Conservation (phyloP, 305 asterid genomes). For the Rubia peregrina region DNA sequence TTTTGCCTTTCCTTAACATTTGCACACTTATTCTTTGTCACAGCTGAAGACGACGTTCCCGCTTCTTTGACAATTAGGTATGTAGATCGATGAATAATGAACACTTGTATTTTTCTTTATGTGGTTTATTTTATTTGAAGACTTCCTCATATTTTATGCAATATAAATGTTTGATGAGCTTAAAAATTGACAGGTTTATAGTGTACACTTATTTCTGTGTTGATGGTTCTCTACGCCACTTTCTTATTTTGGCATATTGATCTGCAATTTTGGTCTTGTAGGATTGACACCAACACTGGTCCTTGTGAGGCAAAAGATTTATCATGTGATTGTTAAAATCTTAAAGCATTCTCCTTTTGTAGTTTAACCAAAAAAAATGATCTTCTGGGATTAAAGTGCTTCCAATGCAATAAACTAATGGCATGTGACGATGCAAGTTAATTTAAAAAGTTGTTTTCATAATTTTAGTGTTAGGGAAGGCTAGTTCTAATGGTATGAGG, state of each 20-base stretch:
- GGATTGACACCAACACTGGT: neutral
- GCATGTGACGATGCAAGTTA: neutral
- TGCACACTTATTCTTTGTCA: slow-evolving; percentile 16
- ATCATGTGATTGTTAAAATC: neutral
- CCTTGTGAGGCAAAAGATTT: neutral
- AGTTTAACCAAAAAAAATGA: neutral
- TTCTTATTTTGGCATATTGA: neutral
- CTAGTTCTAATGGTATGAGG: neutral
- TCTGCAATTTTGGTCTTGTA: neutral
- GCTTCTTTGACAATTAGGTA: slow-evolving; percentile 65
- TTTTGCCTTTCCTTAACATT: slow-evolving; percentile 5
- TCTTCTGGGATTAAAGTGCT: neutral
- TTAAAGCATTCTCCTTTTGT: neutral
- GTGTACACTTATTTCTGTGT: neutral
- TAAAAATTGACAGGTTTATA: neutral
- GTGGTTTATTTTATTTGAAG: neutral
- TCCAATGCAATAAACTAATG: neutral
- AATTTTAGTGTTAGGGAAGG: neutral
- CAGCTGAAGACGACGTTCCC: slow-evolving; percentile 71
- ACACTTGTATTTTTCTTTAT: neutral
- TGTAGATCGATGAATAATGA: slow-evolving; percentile 4
- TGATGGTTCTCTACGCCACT: neutral
- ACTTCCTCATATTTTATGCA: neutral
- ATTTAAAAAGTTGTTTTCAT: neutral
- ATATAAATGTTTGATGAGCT: neutral